These are phyloP conservation scores for Komagataella populi DNA, from an alignment of 805 yeast species.

Conservation along the genomic window DNA sequence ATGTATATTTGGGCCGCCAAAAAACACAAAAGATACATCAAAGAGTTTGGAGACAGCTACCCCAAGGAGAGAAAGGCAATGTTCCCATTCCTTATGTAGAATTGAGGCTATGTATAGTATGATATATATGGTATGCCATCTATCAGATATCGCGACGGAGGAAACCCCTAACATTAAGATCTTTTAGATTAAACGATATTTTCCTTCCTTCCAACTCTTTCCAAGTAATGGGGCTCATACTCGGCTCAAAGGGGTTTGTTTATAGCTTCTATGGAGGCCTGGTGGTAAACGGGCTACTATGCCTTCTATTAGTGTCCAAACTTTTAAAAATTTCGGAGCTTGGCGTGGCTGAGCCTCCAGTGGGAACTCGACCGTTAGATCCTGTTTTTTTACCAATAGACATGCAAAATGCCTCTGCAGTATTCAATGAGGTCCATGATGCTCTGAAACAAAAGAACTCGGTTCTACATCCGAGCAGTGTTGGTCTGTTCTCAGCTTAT, in stretches of 20 bases:
- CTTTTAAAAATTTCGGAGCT: neutral
- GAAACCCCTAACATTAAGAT: neutral
- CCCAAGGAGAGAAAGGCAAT: conserved; percentile 68
- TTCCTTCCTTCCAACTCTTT: neutral
- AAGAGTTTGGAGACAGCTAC: conserved; percentile 65
- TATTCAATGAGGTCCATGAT: conserved; percentile 40
- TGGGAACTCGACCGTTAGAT: neutral
- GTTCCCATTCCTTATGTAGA: conserved; percentile 59
- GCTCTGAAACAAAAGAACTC: conserved; percentile 38
- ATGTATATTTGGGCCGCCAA: conserved; percentile 90
- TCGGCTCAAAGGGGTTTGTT: neutral
- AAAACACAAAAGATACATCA: conserved; percentile 59
- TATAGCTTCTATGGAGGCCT: neutral
- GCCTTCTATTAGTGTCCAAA: neutral
- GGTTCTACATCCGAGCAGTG: conserved; percentile 41
- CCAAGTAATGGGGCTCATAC: neutral
- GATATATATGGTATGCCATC: no score
- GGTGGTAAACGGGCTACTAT: neutral
- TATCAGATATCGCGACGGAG: neutral
- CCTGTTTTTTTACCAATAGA: conserved; percentile 19
- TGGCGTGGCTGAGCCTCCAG: neutral
- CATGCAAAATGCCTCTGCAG: conserved; percentile 33
- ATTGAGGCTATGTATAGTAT: neutral
- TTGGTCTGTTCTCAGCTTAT: conserved; percentile 44
- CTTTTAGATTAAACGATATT: neutral